These are phyloP conservation scores for Silybum marianum DNA, from an alignment of 129 eudicot species.

Conservation along the genomic window DNA sequence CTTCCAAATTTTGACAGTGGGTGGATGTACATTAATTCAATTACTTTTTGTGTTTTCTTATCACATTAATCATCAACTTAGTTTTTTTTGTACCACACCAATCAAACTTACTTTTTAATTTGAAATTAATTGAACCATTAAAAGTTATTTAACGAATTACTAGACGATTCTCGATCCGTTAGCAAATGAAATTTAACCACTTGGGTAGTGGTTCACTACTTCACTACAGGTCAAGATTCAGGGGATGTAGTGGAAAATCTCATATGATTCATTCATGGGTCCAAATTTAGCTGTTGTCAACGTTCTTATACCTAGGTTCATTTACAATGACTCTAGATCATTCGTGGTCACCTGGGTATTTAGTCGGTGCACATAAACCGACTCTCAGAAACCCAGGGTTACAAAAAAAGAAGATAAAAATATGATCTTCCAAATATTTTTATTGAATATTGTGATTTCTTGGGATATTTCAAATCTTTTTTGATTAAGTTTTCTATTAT, in stretches of 20 bases:
- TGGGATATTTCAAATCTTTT: background rate
- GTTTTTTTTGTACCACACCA: background rate
- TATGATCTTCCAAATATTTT: background rate
- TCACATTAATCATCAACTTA: background rate
- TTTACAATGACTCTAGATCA: no score
- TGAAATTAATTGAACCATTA: background rate
- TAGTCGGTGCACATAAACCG: no score
- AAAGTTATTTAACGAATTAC: background rate
- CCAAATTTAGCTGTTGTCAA: no score
- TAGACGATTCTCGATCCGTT: no score
- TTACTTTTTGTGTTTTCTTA: background rate
- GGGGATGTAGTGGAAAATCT: no score
- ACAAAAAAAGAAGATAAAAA: background rate
- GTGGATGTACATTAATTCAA: background rate
- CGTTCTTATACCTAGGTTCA: no score
- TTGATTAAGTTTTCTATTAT: background rate
- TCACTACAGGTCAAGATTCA: no score
- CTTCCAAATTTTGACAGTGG: constrained; percentile 24
- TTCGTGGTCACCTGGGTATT: no score
- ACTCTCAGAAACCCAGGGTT: no score
- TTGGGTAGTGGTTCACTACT: background rate
- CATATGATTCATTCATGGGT: no score
- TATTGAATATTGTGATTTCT: background rate
- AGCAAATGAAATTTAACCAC: no score
- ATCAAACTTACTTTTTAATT: background rate